These are phyloP conservation scores for Tolypocladium capitatum DNA, from an alignment of 2,329 filamentous ascomycete species.

Conservation along the genomic window DNA sequence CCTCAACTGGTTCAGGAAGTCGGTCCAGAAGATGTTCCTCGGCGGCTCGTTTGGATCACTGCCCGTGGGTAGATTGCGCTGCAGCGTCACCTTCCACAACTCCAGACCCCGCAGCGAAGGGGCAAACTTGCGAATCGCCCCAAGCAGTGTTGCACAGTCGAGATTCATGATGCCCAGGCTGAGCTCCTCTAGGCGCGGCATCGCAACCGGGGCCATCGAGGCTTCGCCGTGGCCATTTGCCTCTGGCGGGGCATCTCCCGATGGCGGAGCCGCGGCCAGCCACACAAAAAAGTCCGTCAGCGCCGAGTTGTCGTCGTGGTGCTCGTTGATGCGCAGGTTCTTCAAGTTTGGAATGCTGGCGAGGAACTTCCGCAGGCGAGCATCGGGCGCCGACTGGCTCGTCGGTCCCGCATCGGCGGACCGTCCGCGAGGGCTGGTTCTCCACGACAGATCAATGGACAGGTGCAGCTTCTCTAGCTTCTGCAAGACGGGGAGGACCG, in stretches of 20 bases:
- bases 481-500: constrained; percentile 26
- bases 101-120: constrained; percentile 28
- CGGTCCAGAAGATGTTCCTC: constrained; percentile 23
- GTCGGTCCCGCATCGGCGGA: no score
- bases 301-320: not conserved
- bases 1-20: constrained; percentile 22
- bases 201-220: constrained; percentile 11
- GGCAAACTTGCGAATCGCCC: constrained; percentile 27
- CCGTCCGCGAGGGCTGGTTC: not conserved
- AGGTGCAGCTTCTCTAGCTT: constrained; percentile 31
- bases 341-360: constrained; percentile 24
- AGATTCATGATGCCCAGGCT: constrained; percentile 29
- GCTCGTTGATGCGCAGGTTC: constrained; percentile 24
- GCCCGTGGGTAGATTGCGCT: constrained; percentile 3
- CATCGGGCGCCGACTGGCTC: constrained; percentile 1
- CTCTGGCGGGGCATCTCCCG: not conserved
- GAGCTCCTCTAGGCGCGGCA: constrained; percentile 24
- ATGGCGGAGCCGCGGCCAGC: constrained; percentile 1
- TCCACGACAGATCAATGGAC: constrained; percentile 11
- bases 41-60: not conserved
- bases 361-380: constrained; percentile 13
- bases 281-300: constrained; percentile 3
- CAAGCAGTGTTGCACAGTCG: constrained; percentile 15
- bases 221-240: not conserved
- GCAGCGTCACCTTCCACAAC: constrained; percentile 29